These are phyloP conservation scores for Globisporangium abappressorium DNA, from an alignment of 352 stramenopile species.

Conservation along the genomic window DNA sequence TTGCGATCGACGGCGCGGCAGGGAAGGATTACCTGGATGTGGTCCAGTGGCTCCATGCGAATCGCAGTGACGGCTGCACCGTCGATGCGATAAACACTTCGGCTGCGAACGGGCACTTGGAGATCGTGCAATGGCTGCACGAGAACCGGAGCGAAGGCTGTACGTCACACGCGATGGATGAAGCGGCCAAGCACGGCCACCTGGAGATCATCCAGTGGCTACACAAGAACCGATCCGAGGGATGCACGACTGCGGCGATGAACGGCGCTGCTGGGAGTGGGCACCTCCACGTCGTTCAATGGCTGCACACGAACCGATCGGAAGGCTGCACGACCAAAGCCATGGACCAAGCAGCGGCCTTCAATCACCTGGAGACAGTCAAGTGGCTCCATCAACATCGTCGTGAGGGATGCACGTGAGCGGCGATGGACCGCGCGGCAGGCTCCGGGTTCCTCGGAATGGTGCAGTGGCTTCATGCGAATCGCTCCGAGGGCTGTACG, in stretches of 20 bases:
- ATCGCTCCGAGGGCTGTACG: constrained; percentile 2
- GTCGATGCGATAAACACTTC: constrained; percentile 6
- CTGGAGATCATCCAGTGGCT: constrained; percentile 34
- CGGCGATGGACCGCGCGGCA: neutral
- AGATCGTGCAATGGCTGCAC: constrained; percentile 1
- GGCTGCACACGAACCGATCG: neutral
- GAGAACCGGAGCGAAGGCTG: constrained; percentile 3
- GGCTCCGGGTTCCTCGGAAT: neutral
- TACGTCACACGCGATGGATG: neutral
- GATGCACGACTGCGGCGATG: neutral
- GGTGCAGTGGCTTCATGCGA: constrained; percentile 3
- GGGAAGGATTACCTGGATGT: neutral
- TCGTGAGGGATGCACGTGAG: neutral
- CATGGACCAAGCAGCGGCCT: constrained; percentile 1
- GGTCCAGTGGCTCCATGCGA: neutral
- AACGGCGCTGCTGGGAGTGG: neutral
- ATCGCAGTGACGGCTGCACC: constrained; percentile 3
- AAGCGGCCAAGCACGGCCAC: constrained; percentile 17
- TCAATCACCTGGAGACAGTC: constrained; percentile 1
- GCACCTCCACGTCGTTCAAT: neutral
- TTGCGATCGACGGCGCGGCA: constrained; percentile 1
- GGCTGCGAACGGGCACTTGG: neutral
- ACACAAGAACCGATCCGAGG: constrained; percentile 5
- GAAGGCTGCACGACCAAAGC: neutral
- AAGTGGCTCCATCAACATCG: constrained; percentile 2